Evolutionary conservation across 2,329 filamentous ascomycete genomes (phyloP).

Genomic region (Knoxdaviesia proteae): DNA sequence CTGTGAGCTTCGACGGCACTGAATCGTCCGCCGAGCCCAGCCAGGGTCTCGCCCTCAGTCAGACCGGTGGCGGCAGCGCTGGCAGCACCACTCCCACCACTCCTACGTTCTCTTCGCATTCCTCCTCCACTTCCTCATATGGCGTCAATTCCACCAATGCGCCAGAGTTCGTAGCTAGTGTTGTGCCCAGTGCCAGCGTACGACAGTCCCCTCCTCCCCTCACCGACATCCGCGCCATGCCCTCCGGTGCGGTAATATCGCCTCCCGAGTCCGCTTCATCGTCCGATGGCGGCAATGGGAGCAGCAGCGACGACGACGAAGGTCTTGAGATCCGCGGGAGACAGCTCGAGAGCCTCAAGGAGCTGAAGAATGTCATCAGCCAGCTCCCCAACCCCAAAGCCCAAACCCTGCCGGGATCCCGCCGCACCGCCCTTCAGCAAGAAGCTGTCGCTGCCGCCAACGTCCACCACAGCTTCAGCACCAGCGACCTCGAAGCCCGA

Average conservation of each 20-base stretch:
- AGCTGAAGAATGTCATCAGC: conserved; percentile 66
- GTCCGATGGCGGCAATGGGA: conserved; percentile 1
- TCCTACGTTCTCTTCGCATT: conserved; percentile 2
- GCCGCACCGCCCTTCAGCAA: conserved; percentile 2
- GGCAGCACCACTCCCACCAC: conserved; percentile 2
- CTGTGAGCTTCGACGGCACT: conserved; percentile 1
- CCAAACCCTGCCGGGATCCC: conserved; percentile 1
- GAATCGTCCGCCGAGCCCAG: neutral
- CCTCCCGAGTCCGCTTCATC: conserved; percentile 69
- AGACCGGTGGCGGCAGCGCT: conserved; percentile 7
- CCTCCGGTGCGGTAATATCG: conserved; percentile 68
- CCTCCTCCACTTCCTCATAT: conserved; percentile 1
- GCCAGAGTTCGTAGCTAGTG: conserved; percentile 8
- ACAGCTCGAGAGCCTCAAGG: conserved; percentile 31
- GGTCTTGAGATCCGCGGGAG: conserved; percentile 28
- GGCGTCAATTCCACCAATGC: conserved; percentile 1
- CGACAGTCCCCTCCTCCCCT: conserved; percentile 71
- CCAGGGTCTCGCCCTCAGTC: neutral
- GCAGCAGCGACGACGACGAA: conserved; percentile 60
- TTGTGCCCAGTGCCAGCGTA: conserved; percentile 36
- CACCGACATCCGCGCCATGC: conserved; percentile 51
- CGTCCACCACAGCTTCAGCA: conserved; percentile 27
- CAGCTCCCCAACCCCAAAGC: conserved; percentile 32
- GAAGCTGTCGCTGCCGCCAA: conserved; percentile 11
- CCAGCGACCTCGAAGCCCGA: conserved; percentile 19